Evolutionary conservation across 495 filamentous ascomycete species (phyloP).

Genomic region (Aspergillus indologenus): DNA sequence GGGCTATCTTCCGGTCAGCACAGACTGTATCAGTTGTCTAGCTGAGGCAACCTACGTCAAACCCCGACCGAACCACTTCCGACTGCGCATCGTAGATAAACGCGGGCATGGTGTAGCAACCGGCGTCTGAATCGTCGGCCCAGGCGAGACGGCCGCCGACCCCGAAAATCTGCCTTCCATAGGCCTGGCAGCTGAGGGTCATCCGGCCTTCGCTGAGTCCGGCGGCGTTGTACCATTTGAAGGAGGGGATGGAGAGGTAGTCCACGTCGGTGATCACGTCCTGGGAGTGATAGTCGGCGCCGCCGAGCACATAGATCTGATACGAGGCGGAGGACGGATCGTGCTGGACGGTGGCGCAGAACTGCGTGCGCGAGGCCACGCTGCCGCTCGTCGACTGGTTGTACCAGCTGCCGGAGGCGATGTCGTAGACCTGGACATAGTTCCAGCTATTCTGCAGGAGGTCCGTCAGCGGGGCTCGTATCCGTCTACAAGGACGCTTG

Average conservation of each 20-base stretch:
- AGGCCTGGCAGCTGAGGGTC: conserved; percentile 15
- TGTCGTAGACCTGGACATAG: conserved; percentile 19
- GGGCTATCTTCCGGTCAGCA: too few species aligned
- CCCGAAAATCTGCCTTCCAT: conserved; percentile 19
- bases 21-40: neutral
- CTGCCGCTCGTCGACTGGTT: conserved; percentile 18
- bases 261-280: conserved; percentile 7
- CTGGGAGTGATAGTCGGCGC: conserved; percentile 6
- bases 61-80: conserved; percentile 3
- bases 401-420: conserved; percentile 15
- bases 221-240: conserved; percentile 17
- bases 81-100: conserved; percentile 22
- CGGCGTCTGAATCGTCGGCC: conserved; percentile 7
- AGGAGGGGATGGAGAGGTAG: conserved; percentile 20
- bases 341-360: conserved; percentile 17
- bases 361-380: conserved; percentile 12
- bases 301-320: conserved; percentile 16
- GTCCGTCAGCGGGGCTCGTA: neutral
- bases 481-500: neutral
- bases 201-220: conserved; percentile 11
- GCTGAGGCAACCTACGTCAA: conserved; percentile 13
- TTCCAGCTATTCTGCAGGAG: conserved; percentile 18
- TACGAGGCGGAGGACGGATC: conserved; percentile 12
- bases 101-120: conserved; percentile 17
- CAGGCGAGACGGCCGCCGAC: conserved; percentile 18